phyloP scores from a whole-genome alignment of 2,329 filamentous ascomycete genomes.

The Alternaria angustiovoidea region DNA sequence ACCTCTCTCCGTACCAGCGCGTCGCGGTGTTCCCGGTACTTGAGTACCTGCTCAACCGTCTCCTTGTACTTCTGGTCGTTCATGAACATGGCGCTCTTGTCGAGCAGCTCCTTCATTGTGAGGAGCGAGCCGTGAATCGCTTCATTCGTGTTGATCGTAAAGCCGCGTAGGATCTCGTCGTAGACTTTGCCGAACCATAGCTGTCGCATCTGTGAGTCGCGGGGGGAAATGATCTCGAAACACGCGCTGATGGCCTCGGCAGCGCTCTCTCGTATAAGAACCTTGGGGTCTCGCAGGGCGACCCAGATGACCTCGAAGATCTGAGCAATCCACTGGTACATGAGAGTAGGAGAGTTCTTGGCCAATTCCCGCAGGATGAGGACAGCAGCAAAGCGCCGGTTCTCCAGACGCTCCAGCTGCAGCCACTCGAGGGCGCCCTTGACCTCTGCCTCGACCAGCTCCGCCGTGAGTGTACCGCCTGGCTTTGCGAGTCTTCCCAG shows the following conservation, averaged over 20 bases:
- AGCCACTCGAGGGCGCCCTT: constrained; percentile 97
- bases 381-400: constrained; percentile 90
- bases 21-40: constrained; percentile 92
- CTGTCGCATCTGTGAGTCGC: constrained; percentile 86
- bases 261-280: constrained; percentile 89
- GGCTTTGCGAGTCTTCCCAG: constrained; percentile 90
- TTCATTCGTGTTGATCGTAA: constrained; percentile 80
- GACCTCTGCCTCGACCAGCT: constrained; percentile 95
- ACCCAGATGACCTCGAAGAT: constrained; percentile 98
- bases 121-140: constrained; percentile 93
- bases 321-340: constrained; percentile 94
- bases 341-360: constrained; percentile 89
- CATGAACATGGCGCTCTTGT: constrained; percentile 99
- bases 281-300: constrained; percentile 85
- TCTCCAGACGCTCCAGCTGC: constrained; percentile 92
- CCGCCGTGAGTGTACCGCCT: constrained; percentile 91
- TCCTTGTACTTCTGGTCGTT: constrained; percentile 86
- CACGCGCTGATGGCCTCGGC: constrained; percentile 93
- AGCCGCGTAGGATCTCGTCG: constrained; percentile 80
- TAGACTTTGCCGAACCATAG: constrained; percentile 92
- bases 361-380: constrained; percentile 90
- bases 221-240: constrained; percentile 92
- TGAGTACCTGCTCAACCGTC: constrained; percentile 89
- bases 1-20: constrained; percentile 87
- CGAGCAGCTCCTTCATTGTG: constrained; percentile 88